phyloP scores from a whole-genome alignment of 192 early-diverging fungal species.

The Chytriomyces sp. region DNA sequence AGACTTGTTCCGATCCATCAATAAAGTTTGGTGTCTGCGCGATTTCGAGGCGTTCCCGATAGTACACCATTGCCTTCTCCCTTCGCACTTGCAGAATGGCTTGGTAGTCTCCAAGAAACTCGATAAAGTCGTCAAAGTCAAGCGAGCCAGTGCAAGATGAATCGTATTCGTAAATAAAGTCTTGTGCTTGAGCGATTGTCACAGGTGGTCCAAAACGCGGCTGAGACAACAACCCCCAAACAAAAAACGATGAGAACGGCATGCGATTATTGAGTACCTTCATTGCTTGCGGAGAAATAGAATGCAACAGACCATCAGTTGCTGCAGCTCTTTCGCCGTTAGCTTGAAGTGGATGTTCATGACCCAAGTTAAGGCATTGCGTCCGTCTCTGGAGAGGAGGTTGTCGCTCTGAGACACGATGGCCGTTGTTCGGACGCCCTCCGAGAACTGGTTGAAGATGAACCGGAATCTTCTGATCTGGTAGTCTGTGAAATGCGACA shows the following conservation, averaged over 20 bases:
- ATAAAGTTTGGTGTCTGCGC: slow-evolving; percentile 6
- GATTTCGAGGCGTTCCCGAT: slow-evolving; percentile 2
- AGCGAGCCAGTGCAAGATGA: slow-evolving; percentile 42
- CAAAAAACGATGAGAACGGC: background rate
- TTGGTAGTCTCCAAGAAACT: slow-evolving; percentile 50
- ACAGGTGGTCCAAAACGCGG: slow-evolving; percentile 43
- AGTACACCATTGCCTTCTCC: slow-evolving; percentile 24
- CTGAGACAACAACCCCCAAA: slow-evolving; percentile 1
- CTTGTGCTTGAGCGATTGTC: slow-evolving; percentile 26
- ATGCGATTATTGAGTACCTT: background rate
- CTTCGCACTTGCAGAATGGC: slow-evolving; percentile 29
- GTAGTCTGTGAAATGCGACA: slow-evolving; percentile 45
- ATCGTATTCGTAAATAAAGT: slow-evolving; percentile 51
- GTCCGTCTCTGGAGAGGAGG: background rate
- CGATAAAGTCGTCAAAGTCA: slow-evolving; percentile 53
- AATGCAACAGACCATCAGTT: slow-evolving; percentile 30
- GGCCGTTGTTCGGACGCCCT: slow-evolving; percentile 11
- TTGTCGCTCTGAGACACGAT: background rate
- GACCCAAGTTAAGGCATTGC: background rate
- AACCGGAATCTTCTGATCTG: slow-evolving; percentile 42
- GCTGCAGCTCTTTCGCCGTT: slow-evolving; percentile 31
- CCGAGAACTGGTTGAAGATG: slow-evolving; percentile 44
- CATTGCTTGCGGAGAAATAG: background rate
- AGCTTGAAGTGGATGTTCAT: slow-evolving; percentile 33
- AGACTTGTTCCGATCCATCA: background rate